Evolutionary conservation across 345 rosid genomes (phyloP), one percentile per base, ranked within the genome.

Genomic region (Brassica rapa): DNA sequence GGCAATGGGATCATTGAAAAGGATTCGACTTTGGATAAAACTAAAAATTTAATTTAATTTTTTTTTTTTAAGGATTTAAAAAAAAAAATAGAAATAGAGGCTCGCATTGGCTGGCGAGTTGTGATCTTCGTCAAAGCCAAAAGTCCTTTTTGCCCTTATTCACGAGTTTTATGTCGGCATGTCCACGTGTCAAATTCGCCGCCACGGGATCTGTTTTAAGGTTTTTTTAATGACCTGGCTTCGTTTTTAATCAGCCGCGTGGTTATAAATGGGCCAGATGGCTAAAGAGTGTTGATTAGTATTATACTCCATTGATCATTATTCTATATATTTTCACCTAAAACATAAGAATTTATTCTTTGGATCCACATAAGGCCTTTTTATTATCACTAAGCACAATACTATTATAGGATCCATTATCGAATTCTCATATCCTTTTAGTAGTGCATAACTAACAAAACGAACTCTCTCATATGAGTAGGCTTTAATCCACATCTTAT

Each of bases 81-180:
- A 27, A 27, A 43, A 3, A 0, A 53, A 53, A 10, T 5, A n/a
- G 14, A 46, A 64, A 29, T 72, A 66, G 81, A 71, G 81, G 81
- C 15, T 72, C 55, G 7, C 53, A 6, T 78, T 72, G 72, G 60
- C 51, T 57, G 24, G 62, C 37, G 23, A 57, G 73, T 66, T n/a
- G 62, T 8, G n/a, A 43, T 72, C 77, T 15, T 30, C 1, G 49
- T 8, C 30, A 9, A 56, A 0, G 7, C 0, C 9, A 29, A 21
- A 66, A 23, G 72, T 5, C 72, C 0, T 1, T 46, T 66, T 43
- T 72, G 56, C 82, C 82, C 77, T 78, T 66, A 66, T 78, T 23
- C 21, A 5, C 7, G 43, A 41, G 19, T 5, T 57, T 3, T 37
- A 78, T 65, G 81, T 78, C 81, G 72, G 72, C 61, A 72, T 57